Percentiles rank a stretch among this genome's conserved stretches.
These are phyloP conservation scores for Solanum rostratum DNA, from an alignment of 257 asterid species.

Conservation along the genomic window DNA sequence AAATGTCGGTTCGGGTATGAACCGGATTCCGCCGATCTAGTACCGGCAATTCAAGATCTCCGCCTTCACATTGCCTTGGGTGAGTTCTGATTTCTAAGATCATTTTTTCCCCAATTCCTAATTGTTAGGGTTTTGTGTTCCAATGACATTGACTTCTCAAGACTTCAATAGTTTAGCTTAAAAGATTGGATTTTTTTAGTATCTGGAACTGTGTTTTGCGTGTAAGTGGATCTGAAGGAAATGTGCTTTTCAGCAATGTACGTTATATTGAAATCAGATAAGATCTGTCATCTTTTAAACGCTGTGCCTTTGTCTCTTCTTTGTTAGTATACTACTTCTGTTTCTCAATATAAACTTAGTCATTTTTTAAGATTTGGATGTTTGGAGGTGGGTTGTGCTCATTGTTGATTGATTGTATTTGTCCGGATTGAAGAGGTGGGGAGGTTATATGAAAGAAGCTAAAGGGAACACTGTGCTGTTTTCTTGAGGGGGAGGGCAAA, in stretches of 20 bases:
- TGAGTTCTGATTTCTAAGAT: constrained; percentile 28
- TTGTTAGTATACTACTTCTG: background rate
- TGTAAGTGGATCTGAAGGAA: constrained; percentile 45
- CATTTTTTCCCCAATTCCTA: background rate
- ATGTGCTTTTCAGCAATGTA: background rate
- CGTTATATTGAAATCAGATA: background rate
- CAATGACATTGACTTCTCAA: background rate
- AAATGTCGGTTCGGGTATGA: constrained; percentile 14
- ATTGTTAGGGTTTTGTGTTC: constrained; percentile 1
- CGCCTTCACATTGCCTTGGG: constrained; percentile 30
- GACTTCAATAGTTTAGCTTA: background rate
- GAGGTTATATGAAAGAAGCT: constrained; percentile 21
- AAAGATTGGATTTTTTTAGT: constrained; percentile 4
- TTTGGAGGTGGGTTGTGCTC: background rate
- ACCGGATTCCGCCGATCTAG: constrained; percentile 34
- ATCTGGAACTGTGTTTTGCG: constrained; percentile 4
- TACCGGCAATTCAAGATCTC: constrained; percentile 36
- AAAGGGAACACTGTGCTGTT: constrained; percentile 5
- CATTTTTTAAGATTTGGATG: background rate
- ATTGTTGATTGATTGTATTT: background rate
- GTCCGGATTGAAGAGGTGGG: constrained; percentile 1
- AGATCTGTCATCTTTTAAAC: background rate
- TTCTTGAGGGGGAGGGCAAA: constrained; percentile 14
- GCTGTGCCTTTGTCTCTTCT: background rate
- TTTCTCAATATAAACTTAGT: background rate